These are phyloP conservation scores for Pseudophaeomoniella oleicola DNA, from an alignment of 2,329 filamentous ascomycete genomes.

Conservation along the genomic window DNA sequence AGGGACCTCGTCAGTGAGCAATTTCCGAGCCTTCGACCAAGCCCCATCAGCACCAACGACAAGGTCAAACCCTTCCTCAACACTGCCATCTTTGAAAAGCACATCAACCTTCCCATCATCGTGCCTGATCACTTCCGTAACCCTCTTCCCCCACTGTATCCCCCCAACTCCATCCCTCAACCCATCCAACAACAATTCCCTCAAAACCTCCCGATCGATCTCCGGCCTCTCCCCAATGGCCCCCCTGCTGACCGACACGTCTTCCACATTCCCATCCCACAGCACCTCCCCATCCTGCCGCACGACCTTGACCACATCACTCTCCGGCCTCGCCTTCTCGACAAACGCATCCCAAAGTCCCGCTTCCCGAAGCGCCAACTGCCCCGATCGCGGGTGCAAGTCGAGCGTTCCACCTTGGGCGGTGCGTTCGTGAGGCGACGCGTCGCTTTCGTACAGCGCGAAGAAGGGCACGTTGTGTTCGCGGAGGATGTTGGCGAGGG, in stretches of 20 bases:
- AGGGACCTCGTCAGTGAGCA: slow-evolving; percentile 11
- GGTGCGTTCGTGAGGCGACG: slow-evolving; percentile 26
- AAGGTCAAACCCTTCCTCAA: slow-evolving; percentile 15
- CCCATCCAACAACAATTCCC: slow-evolving; percentile 30
- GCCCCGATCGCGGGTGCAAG: slow-evolving; percentile 36
- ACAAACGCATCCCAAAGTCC: slow-evolving; percentile 35
- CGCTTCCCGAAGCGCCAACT: slow-evolving; percentile 36
- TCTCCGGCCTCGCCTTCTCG: slow-evolving; percentile 36
- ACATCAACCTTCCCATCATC: slow-evolving; percentile 4
- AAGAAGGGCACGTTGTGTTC: slow-evolving; percentile 27
- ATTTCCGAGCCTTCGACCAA: slow-evolving; percentile 13
- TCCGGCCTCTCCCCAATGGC: slow-evolving; percentile 28
- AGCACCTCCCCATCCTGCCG: slow-evolving; percentile 23
- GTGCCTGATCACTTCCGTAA: slow-evolving; percentile 3
- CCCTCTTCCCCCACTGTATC: too few relatives aligned
- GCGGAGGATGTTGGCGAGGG: slow-evolving; percentile 38
- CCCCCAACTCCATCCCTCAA: too few relatives aligned
- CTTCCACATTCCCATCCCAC: slow-evolving; percentile 14
- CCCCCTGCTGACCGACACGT: slow-evolving; percentile 11
- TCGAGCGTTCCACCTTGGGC: slow-evolving; percentile 40
- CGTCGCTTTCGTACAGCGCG: slow-evolving; percentile 35
- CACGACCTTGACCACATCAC: slow-evolving; percentile 34
- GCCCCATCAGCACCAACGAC: slow-evolving; percentile 22
- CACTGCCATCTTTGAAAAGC: slow-evolving; percentile 5
- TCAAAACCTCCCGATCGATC: slow-evolving; percentile 36